Conservation (phyloP, 1,284 basidiomycete genomes). For the Pisolithus thermaeus region DNA sequence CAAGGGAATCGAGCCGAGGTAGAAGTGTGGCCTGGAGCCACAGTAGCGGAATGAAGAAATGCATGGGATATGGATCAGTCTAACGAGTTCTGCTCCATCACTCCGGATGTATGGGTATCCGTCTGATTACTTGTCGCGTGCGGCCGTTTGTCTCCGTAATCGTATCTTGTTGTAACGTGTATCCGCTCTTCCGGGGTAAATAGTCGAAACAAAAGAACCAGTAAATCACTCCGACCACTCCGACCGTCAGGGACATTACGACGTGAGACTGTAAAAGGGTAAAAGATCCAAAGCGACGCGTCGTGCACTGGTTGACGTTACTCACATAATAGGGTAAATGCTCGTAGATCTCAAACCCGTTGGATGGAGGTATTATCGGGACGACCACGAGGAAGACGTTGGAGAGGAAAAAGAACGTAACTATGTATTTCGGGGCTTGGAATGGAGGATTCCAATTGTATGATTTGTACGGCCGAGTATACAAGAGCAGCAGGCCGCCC, state of each 20-base stretch:
- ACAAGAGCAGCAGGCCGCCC: slow-evolving; percentile 52
- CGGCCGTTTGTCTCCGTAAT: slow-evolving; percentile 50
- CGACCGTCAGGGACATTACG: slow-evolving; percentile 43
- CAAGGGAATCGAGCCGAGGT: no score
- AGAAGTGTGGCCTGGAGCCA: no score
- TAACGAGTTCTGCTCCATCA: not conserved
- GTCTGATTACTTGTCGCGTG: slow-evolving; percentile 36
- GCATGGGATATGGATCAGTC: no score
- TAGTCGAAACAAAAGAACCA: slow-evolving; percentile 55
- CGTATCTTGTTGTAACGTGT: slow-evolving; percentile 43
- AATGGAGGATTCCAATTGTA: slow-evolving; percentile 63
- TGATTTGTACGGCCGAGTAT: slow-evolving; percentile 37
- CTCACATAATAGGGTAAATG: slow-evolving; percentile 62
- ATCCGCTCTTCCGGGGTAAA: slow-evolving; percentile 48
- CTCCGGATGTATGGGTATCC: slow-evolving; percentile 9
- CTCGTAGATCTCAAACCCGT: slow-evolving; percentile 46
- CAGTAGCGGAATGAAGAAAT: no score
- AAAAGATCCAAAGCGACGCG: not conserved
- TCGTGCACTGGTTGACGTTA: not conserved
- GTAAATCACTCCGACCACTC: slow-evolving; percentile 48
- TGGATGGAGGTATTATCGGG: slow-evolving; percentile 54
- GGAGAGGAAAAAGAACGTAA: slow-evolving; percentile 52
- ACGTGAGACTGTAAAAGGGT: slow-evolving; percentile 43
- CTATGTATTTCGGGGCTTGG: slow-evolving; percentile 41
- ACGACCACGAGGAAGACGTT: slow-evolving; percentile 57